Conservation (phyloP, 176 grass and related monocot genomes). For the Areca catechu region DNA sequence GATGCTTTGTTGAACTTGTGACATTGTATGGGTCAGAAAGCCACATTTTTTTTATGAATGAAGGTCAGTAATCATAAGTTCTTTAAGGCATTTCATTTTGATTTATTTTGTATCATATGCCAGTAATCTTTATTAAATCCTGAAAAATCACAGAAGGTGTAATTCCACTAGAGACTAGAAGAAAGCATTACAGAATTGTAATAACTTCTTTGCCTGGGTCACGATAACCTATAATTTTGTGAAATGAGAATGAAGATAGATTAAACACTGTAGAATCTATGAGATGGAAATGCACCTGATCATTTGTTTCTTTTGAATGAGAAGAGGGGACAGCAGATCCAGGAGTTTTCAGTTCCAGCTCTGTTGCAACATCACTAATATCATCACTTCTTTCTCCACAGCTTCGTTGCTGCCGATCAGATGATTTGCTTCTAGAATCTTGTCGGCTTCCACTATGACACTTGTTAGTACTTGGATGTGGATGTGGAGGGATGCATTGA, state of each 20-base stretch:
- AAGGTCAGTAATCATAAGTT: background rate
- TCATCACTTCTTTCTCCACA: conserved; percentile 40
- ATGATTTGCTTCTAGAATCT: conserved; percentile 47
- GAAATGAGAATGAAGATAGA: conserved; percentile 2
- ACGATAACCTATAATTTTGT: too few species aligned
- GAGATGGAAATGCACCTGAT: conserved; percentile 32
- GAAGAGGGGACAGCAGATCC: conserved; percentile 43
- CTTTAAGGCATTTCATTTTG: too few species aligned
- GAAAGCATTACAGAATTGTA: too few species aligned
- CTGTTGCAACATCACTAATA: conserved; percentile 66
- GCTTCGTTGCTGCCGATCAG: conserved; percentile 26
- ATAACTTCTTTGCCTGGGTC: too few species aligned
- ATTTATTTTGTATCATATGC: too few species aligned
- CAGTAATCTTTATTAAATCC: too few species aligned
- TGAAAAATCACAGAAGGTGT: too few species aligned
- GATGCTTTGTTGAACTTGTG: background rate
- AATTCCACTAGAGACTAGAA: too few species aligned
- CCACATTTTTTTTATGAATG: background rate
- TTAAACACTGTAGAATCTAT: conserved; percentile 1
- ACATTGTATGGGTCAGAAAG: background rate
- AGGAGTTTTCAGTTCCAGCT: conserved; percentile 81
- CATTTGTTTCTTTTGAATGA: conserved; percentile 31
- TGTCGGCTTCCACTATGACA: conserved; percentile 25
- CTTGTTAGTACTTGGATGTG: conserved; percentile 28
- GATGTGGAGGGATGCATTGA: conserved; percentile 26